phyloP scores from a whole-genome alignment of 2,329 filamentous ascomycete genomes.

The Orbilia quercus region DNA sequence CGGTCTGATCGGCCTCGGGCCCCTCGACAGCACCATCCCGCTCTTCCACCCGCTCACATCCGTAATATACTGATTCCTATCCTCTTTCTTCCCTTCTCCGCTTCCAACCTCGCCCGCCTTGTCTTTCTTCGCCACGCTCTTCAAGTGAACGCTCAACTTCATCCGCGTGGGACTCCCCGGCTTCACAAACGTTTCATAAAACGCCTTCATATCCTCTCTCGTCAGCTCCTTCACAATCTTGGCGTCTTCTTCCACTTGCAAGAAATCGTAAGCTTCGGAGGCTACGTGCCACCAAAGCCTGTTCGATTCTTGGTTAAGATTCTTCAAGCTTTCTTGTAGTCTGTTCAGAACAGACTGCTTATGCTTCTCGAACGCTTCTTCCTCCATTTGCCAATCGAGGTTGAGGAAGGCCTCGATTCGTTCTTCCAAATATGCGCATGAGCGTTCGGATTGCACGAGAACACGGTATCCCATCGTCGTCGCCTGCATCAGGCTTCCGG shows the following conservation, averaged over 20 bases:
- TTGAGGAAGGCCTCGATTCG: slow-evolving; percentile 88
- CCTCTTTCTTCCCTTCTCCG: slow-evolving; percentile 41
- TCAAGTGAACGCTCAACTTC: slow-evolving; percentile 85
- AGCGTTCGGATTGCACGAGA: slow-evolving; percentile 91
- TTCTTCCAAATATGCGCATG: slow-evolving; percentile 82
- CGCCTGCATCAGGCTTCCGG: slow-evolving; percentile 76
- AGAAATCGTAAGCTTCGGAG: slow-evolving; percentile 89
- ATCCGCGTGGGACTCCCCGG: slow-evolving; percentile 78
- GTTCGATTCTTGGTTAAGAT: slow-evolving; percentile 83
- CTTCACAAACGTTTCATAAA: slow-evolving; percentile 80
- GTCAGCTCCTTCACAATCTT: slow-evolving; percentile 77
- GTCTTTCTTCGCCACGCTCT: slow-evolving; percentile 63
- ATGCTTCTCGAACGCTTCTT: slow-evolving; percentile 87
- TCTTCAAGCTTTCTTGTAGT: slow-evolving; percentile 90
- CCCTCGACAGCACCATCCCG: slow-evolving; percentile 76
- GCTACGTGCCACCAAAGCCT: slow-evolving; percentile 87
- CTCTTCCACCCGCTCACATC: slow-evolving; percentile 86
- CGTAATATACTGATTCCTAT: slow-evolving; percentile 67
- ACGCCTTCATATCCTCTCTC: slow-evolving; percentile 81
- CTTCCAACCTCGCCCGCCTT: slow-evolving; percentile 62
- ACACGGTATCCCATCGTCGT: slow-evolving; percentile 87
- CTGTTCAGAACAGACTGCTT: slow-evolving; percentile 90
- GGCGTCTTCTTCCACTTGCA: slow-evolving; percentile 81
- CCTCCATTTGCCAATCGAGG: slow-evolving; percentile 76
- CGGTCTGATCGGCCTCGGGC: slow-evolving; percentile 77